These are phyloP conservation scores for Candida adriatica DNA, from an alignment of 805 yeast genomes.

Conservation along the genomic window DNA sequence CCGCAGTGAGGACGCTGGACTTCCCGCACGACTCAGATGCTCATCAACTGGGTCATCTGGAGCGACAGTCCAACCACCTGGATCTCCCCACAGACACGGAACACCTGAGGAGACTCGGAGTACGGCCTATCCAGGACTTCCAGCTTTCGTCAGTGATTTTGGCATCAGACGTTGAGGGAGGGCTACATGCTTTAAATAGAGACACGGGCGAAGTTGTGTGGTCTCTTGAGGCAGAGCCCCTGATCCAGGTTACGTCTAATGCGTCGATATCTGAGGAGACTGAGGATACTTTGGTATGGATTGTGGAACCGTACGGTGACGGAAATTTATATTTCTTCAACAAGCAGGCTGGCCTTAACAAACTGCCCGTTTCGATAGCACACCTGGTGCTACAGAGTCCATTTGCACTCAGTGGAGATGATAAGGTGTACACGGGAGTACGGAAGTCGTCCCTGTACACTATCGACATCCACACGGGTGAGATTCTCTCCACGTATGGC, in stretches of 20 bases:
- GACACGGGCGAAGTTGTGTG: constrained; percentile 69
- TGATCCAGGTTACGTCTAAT: constrained; percentile 37
- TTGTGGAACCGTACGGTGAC: constrained; percentile 84
- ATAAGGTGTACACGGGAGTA: constrained; percentile 83
- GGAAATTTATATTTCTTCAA: constrained; percentile 82
- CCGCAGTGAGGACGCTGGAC: too few species aligned
- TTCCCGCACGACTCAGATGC: too few species aligned
- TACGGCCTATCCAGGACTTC: constrained; percentile 54
- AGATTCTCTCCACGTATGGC: constrained; percentile 65
- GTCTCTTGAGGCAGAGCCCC: constrained; percentile 64
- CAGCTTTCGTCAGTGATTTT: constrained; percentile 62
- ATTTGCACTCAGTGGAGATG: constrained; percentile 61
- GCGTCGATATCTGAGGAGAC: constrained; percentile 7
- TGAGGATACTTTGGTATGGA: constrained; percentile 51
- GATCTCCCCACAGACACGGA: constrained; percentile 4
- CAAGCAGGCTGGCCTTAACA: constrained; percentile 65
- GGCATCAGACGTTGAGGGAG: constrained; percentile 82
- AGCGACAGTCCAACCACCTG: constrained; percentile 2
- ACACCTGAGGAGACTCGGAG: constrained; percentile 6
- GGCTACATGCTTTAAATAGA: constrained; percentile 73
- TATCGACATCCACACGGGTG: constrained; percentile 69
- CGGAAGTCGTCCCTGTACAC: constrained; percentile 70
- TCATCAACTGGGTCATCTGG: too few species aligned
- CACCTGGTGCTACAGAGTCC: constrained; percentile 81
- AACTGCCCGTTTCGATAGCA: constrained; percentile 72